A percentile compares a stretch with the other conserved stretches of the same genome.
phyloP scores from a whole-genome alignment of 352 stramenopile species.

The Phytophthora pistaciae region DNA sequence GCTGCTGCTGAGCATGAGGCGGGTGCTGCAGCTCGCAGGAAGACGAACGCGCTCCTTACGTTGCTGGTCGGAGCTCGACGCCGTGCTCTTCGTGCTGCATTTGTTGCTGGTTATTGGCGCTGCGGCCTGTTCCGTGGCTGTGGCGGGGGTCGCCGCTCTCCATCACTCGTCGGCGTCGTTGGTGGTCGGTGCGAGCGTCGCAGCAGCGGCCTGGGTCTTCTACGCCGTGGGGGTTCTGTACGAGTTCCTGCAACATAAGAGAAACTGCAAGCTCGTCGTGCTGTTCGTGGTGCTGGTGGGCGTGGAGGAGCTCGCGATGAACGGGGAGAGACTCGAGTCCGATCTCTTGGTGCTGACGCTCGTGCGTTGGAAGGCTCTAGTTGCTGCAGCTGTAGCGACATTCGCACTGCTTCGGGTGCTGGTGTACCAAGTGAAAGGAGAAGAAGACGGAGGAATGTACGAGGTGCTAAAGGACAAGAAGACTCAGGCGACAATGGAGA shows the following conservation, averaged over 20 bases:
- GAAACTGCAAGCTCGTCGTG: constrained; percentile 25
- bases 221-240: constrained; percentile 34
- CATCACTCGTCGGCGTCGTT: constrained; percentile 46
- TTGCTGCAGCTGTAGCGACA: not conserved
- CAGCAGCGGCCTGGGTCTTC: constrained; percentile 42
- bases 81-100: constrained; percentile 39
- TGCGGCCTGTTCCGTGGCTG: constrained; percentile 27
- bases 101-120: constrained; percentile 36
- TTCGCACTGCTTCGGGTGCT: constrained; percentile 26
- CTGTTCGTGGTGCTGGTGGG: constrained; percentile 30
- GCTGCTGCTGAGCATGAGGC: constrained; percentile 46
- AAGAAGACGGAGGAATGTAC: not conserved
- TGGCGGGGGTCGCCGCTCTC: constrained; percentile 32
- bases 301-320: constrained; percentile 24
- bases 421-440: not conserved
- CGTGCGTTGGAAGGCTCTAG: constrained; percentile 18
- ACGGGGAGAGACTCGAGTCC: not conserved
- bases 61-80: constrained; percentile 9
- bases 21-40: constrained; percentile 43
- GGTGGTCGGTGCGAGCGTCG: constrained; percentile 38
- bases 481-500: constrained; percentile 18
- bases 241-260: constrained; percentile 29
- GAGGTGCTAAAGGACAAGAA: constrained; percentile 7
- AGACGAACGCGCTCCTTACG: not conserved
- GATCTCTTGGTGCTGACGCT: constrained; percentile 7